A percentile compares a stretch with the other conserved stretches of the same genome.
Conservation (phyloP, 1,284 basidiomycete genomes). For the Meira nashicola region DNA sequence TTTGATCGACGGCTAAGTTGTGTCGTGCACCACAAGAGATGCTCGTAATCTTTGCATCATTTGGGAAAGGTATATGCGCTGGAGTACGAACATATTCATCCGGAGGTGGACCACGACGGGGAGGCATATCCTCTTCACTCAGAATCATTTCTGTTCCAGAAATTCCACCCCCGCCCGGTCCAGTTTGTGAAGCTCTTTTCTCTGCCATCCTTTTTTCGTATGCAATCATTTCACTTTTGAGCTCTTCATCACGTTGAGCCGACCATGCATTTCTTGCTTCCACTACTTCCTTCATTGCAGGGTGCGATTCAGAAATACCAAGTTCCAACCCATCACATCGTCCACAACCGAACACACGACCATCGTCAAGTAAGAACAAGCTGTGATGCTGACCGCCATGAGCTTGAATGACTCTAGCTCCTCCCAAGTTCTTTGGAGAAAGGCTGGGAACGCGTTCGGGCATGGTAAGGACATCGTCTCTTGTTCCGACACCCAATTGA, state of each 20-base stretch:
- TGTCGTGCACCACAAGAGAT: constrained; percentile 75
- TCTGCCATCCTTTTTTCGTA: constrained; percentile 25
- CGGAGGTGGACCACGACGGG: constrained; percentile 17
- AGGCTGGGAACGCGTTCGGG: constrained; percentile 69
- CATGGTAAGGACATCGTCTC: constrained; percentile 60
- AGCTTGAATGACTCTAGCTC: constrained; percentile 58
- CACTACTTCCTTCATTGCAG: constrained; percentile 57
- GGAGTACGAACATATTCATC: constrained; percentile 36
- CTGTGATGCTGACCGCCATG: constrained; percentile 78
- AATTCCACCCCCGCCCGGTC: constrained; percentile 16
- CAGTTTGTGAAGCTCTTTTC: constrained; percentile 45
- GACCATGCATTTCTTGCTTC: constrained; percentile 50
- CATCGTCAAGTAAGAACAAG: constrained; percentile 75
- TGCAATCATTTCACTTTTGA: constrained; percentile 15
- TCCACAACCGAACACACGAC: constrained; percentile 77
- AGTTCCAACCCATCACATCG: constrained; percentile 73
- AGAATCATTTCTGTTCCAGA: constrained; percentile 10
- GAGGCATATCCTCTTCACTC: constrained; percentile 17
- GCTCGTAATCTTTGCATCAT: constrained; percentile 62
- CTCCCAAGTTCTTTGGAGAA: constrained; percentile 62
- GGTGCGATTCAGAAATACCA: constrained; percentile 65
- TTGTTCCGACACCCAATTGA: constrained; percentile 62
- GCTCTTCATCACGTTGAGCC: constrained; percentile 13
- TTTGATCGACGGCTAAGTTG: constrained; percentile 72
- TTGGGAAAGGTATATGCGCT: constrained; percentile 49